A percentile compares a stretch with the other conserved stretches of the same genome.
Evolutionary conservation across 208 protist genomes (phyloP).

Genomic region (Acanthamoeba sp.): DNA sequence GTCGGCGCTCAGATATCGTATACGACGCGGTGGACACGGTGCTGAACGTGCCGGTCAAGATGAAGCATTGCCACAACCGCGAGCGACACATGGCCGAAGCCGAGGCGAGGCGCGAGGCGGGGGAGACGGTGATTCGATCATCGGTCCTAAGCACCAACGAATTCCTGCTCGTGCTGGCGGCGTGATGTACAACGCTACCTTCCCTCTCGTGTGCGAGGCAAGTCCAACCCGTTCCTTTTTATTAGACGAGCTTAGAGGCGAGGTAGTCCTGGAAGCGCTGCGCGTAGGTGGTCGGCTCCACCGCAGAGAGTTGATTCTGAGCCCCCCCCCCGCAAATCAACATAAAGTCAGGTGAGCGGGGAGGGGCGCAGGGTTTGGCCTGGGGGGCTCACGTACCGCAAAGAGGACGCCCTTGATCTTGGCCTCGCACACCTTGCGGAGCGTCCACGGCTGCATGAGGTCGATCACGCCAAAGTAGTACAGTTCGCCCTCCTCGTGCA

Average conservation of each 20-base stretch:
- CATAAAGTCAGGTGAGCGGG: background rate
- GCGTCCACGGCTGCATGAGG: conserved; percentile 63
- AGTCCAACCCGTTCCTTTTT: too few relatives aligned
- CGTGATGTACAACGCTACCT: too few relatives aligned
- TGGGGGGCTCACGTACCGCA: too few relatives aligned
- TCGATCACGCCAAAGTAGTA: conserved; percentile 67
- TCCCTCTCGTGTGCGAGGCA: too few relatives aligned
- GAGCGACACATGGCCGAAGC: background rate
- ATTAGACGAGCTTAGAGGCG: background rate
- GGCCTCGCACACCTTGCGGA: conserved; percentile 30
- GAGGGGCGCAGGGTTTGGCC: background rate
- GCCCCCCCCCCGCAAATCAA: too few relatives aligned
- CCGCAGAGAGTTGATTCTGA: conserved; percentile 41
- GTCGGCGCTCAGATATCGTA: background rate
- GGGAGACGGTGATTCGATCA: background rate
- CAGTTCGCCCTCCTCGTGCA: conserved; percentile 22
- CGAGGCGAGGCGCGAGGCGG: background rate
- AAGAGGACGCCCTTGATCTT: conserved; percentile 51
- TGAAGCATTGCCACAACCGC: background rate
- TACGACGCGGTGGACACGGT: background rate
- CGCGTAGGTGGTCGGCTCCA: conserved; percentile 7
- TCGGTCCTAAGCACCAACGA: conserved; percentile 9
- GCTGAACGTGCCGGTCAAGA: background rate
- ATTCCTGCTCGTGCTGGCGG: conserved; percentile 4
- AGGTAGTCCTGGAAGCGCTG: conserved; percentile 48